Evolutionary conservation across 768 basidiomycete genomes (phyloP).

Genomic region (Auricularia sp.): DNA sequence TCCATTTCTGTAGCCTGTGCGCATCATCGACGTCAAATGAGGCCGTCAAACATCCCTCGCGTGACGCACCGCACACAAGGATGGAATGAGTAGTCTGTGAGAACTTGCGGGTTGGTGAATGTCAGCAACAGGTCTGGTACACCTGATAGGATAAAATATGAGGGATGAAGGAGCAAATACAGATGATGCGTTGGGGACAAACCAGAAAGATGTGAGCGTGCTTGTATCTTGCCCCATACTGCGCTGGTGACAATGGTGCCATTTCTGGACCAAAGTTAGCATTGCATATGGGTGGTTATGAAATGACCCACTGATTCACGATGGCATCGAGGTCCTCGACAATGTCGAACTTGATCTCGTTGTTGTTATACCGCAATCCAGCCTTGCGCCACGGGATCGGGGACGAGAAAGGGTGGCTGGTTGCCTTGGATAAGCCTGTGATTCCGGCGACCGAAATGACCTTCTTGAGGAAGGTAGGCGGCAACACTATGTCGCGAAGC

Average conservation of each 20-base stretch:
- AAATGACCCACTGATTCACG: conserved; percentile 53
- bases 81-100: conserved; percentile 81
- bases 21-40: background rate
- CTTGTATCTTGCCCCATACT: conserved; percentile 69
- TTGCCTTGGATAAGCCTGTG: conserved; percentile 29
- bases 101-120: conserved; percentile 62
- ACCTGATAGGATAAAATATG: conserved; percentile 32
- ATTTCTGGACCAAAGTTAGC: conserved; percentile 33
- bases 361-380: conserved; percentile 70
- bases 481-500: conserved; percentile 85
- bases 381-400: conserved; percentile 91
- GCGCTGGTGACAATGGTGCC: conserved; percentile 56
- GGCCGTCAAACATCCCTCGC: conserved; percentile 13
- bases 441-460: conserved; percentile 43
- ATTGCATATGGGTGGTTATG: background rate
- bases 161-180: background rate
- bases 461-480: conserved; percentile 78
- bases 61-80: conserved; percentile 69
- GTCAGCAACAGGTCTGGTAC: conserved; percentile 80
- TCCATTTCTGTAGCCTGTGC: conserved; percentile 67
- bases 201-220: conserved; percentile 72
- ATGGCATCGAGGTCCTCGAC: conserved; percentile 71
- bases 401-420: conserved; percentile 57
- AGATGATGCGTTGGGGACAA: conserved; percentile 2
- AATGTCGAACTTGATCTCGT: conserved; percentile 91